Conservation (phyloP, 768 basidiomycete species). For the Leccinum disarticulatum region DNA sequence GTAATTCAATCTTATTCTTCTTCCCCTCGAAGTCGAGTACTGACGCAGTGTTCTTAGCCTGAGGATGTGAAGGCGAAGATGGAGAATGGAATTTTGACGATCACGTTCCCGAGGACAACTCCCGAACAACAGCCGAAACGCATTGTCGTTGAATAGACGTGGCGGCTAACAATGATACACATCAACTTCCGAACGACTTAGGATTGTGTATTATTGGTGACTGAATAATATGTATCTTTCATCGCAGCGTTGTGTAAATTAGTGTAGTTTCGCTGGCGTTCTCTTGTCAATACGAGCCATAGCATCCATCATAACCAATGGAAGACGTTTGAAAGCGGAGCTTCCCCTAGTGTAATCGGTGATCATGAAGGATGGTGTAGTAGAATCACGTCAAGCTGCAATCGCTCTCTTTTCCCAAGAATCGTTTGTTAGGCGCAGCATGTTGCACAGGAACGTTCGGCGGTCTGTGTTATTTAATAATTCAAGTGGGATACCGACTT, state of each 20-base stretch:
- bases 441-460: too few relatives aligned
- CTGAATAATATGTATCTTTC: too few relatives aligned
- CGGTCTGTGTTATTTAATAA: too few relatives aligned
- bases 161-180: not conserved
- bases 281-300: not conserved
- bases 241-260: too few relatives aligned
- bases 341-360: not conserved
- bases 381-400: too few relatives aligned
- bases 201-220: not conserved
- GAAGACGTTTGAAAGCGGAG: not conserved
- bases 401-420: too few relatives aligned
- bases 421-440: too few relatives aligned
- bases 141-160: conserved; percentile 27
- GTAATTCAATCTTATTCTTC: not conserved
- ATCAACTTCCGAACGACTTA: not conserved
- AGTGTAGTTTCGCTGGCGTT: not conserved
- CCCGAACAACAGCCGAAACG: conserved; percentile 42
- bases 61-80: conserved; percentile 47
- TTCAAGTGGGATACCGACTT: too few relatives aligned
- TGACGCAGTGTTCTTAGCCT: conserved; percentile 24
- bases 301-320: not conserved
- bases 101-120: conserved; percentile 45
- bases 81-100: conserved; percentile 43
- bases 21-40: not conserved
- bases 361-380: not conserved